These are phyloP conservation scores for Termitomyces sp. DNA, from an alignment of 768 basidiomycete species.

Conservation along the genomic window DNA sequence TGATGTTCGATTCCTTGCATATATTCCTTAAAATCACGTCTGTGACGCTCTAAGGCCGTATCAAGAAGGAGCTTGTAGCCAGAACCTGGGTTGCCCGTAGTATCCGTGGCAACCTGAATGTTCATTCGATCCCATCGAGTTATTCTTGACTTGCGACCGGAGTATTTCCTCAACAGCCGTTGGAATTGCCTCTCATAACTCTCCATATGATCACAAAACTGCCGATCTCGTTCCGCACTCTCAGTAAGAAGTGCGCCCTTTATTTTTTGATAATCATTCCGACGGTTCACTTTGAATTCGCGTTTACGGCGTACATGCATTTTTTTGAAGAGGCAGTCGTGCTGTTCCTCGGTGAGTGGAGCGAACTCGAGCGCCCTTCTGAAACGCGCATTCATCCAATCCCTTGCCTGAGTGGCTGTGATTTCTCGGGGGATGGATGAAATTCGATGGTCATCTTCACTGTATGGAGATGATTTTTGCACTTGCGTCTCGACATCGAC, in stretches of 20 bases:
- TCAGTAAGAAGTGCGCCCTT: not conserved
- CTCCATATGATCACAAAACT: not conserved
- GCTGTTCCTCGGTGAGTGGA: not conserved
- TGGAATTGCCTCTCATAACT: not conserved
- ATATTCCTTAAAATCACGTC: not conserved
- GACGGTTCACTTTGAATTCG: not conserved
- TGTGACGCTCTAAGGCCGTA: not conserved
- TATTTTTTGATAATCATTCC: not conserved
- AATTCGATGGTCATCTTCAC: too few relatives aligned
- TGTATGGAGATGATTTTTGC: not conserved
- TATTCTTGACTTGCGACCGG: not conserved
- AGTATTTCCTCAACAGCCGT: not conserved
- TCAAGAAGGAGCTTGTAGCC: not conserved
- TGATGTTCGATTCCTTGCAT: not conserved
- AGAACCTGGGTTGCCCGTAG: not conserved
- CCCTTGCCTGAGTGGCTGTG: not conserved
- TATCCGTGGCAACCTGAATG: not conserved
- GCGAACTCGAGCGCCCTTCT: not conserved
- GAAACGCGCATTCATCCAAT: not conserved
- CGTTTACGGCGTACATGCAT: not conserved
- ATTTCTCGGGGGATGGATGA: not conserved
- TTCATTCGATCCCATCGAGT: not conserved
- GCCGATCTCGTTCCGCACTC: not conserved
- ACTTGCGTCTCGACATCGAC: not conserved
- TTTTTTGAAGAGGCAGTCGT: not conserved